A percentile compares a stretch with the other conserved stretches of the same genome.
Conservation (phyloP, 768 basidiomycete species). For the Sarcomyxa edulis region DNA sequence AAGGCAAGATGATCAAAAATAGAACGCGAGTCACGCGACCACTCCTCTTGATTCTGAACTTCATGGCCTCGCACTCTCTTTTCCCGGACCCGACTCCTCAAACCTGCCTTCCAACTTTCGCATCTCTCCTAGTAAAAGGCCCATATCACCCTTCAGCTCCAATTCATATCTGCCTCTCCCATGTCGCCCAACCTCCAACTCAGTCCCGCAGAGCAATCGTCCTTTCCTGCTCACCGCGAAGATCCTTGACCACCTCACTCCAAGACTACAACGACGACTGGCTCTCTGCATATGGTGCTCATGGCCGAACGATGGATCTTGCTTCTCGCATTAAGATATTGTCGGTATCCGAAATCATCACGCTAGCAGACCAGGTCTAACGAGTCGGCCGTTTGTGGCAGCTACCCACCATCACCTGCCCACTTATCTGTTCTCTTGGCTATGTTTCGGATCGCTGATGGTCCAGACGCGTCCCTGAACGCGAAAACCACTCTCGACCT, state of each 20-base stretch:
- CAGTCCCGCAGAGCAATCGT: conserved; percentile 34
- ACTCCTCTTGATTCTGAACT: no score
- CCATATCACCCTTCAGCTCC: conserved; percentile 64
- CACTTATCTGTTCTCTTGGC: conserved; percentile 52
- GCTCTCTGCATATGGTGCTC: conserved; percentile 37
- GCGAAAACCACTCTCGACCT: conserved; percentile 20
- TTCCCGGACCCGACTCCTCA: conserved; percentile 43
- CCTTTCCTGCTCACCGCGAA: conserved; percentile 44
- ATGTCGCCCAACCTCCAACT: conserved; percentile 25
- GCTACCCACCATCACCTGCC: conserved; percentile 59
- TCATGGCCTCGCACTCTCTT: conserved; percentile 24
- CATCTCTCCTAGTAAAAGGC: conserved; percentile 58
- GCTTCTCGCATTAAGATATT: conserved; percentile 46
- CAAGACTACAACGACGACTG: conserved; percentile 48
- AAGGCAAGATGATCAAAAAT: no score
- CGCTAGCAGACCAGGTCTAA: no score
- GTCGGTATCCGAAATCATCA: conserved; percentile 34
- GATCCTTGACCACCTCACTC: conserved; percentile 35
- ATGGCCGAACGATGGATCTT: conserved; percentile 28
- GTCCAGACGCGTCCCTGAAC: conserved; percentile 17
- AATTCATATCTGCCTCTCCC: conserved; percentile 59
- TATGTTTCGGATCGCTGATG: conserved; percentile 32
- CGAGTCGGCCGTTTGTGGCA: conserved; percentile 23
- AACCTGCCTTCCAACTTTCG: conserved; percentile 53
- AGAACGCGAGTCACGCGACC: no score